Base-by-base conservation (phyloP, 1,284 basidiomycete species). In the Sporisorium reilianum region DNA sequence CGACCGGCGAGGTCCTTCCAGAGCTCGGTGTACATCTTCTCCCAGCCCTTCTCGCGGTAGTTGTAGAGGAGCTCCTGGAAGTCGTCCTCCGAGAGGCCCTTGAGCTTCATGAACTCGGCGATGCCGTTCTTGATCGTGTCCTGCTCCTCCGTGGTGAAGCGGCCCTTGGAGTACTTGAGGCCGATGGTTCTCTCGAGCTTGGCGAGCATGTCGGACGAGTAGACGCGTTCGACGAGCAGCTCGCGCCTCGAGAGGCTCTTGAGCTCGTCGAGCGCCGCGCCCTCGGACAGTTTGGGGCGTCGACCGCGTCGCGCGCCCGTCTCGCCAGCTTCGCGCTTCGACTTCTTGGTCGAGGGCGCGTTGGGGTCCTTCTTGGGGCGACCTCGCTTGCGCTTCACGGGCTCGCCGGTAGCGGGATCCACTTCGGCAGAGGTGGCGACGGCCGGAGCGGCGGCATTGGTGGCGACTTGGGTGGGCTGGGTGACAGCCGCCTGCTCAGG, bases 31-130 rank as follows among this genome's bases (percentile, higher is more conserved):
- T 67, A 69, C 64, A 62, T 61, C 55, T 34, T 60, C 51, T 68
- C 71, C 71, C 71, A 74, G 26, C 62, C 62, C 49, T 53, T 63
- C 25, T 69, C 64, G 34, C 65, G 69, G 58, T 66, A 69, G 64
- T 77, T 70, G 75, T 64, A 73, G 55, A 77, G 59, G 14, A 70
- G 62, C 56, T 73, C 70, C 45, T 69, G 65, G 70, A 73, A 67
- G 63, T 66, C 70, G n/a, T 70, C 67, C 48, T 75, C 64, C 11
- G 54, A 59, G 36, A 75, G 64, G 28, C 55, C 48, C 55, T 75
- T 71, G 40, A 42, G 53, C 61, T 68, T 59, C 62, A 68, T 73
- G 52, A 68, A 76, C 16, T 68, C 59, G 38, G 62, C 69, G 44
- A 72, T 63, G 36, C 64, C 65, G 25, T 70, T 63, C 64, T 73